Percentiles rank a stretch among this genome's conserved stretches.
Conservation (phyloP, 2,329 filamentous ascomycete genomes). For the Cercospora zeae-maydis region DNA sequence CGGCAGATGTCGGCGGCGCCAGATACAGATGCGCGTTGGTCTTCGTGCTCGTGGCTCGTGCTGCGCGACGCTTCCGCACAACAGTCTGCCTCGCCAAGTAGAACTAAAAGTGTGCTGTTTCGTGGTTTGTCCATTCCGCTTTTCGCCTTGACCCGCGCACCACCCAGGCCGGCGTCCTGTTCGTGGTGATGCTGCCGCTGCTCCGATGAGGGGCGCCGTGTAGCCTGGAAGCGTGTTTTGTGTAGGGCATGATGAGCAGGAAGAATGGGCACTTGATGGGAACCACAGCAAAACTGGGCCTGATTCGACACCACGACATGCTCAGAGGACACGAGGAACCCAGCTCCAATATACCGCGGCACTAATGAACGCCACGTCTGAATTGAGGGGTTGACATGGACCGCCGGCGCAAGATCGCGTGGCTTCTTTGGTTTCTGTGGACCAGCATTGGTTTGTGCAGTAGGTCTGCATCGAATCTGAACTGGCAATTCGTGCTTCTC, state of each 20-base stretch:
- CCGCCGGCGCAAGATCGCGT: constrained; percentile 1
- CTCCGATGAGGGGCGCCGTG: background rate
- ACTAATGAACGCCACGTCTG: constrained; percentile 2
- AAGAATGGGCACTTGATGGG: background rate
- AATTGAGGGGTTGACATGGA: constrained; percentile 11
- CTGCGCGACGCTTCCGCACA: background rate
- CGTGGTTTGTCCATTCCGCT: background rate
- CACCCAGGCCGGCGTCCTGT: background rate
- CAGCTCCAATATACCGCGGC: too few species aligned
- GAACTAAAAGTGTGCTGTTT: background rate
- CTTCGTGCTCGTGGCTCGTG: background rate
- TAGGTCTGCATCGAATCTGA: constrained; percentile 4
- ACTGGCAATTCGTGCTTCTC: background rate
- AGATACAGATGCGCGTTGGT: too few species aligned
- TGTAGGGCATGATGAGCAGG: background rate
- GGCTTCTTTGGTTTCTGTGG: constrained; percentile 14
- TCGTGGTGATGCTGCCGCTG: background rate
- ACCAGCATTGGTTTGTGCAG: constrained; percentile 18
- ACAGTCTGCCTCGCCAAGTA: background rate
- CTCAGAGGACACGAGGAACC: background rate
- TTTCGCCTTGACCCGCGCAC: background rate
- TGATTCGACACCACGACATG: background rate
- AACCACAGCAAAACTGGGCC: background rate
- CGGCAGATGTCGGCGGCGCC: constrained; percentile 7
- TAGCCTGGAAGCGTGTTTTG: background rate